phyloP scores from a whole-genome alignment of 768 basidiomycete species.

The Russula sp. region DNA sequence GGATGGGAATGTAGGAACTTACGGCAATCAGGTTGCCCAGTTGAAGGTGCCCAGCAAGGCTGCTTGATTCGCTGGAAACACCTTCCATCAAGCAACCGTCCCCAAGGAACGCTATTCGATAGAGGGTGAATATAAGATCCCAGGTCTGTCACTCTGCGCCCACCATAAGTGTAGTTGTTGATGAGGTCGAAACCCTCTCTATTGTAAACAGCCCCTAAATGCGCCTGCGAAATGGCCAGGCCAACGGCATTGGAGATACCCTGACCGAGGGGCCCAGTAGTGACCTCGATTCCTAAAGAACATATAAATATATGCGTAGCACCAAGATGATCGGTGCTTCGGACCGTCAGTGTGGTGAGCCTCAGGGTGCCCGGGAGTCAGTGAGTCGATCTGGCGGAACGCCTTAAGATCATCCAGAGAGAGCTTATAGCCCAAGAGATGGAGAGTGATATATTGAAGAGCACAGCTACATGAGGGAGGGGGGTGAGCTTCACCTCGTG shows the following conservation, averaged over 20 bases:
- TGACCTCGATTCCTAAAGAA: constrained; percentile 68
- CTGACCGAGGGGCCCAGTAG: constrained; percentile 94
- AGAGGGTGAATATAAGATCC: constrained; percentile 5
- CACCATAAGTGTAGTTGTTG: constrained; percentile 86
- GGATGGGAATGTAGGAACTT: constrained; percentile 30
- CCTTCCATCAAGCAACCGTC: constrained; percentile 98
- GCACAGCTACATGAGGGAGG: constrained; percentile 67
- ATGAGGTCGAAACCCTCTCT: constrained; percentile 74
- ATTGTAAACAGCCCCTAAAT: constrained; percentile 86
- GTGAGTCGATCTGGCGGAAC: constrained; percentile 86
- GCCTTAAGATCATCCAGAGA: constrained; percentile 87
- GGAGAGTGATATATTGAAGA: constrained; percentile 86
- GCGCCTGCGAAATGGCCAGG: constrained; percentile 87
- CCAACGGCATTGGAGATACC: constrained; percentile 92
- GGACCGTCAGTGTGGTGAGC: constrained; percentile 56
- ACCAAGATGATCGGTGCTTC: constrained; percentile 3
- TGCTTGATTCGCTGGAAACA: constrained; percentile 87
- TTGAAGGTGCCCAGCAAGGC: constrained; percentile 88
- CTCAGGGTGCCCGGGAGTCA: constrained; percentile 94
- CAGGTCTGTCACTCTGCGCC: constrained; percentile 9
- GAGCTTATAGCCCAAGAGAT: constrained; percentile 87
- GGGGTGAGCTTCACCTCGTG: neutral
- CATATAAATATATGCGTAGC: constrained; percentile 5
- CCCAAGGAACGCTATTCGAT: constrained; percentile 69
- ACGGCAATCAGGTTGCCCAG: constrained; percentile 90